Evolutionary conservation across 2,329 filamentous ascomycete genomes (phyloP).

Genomic region (Arthrinium puccinioides): DNA sequence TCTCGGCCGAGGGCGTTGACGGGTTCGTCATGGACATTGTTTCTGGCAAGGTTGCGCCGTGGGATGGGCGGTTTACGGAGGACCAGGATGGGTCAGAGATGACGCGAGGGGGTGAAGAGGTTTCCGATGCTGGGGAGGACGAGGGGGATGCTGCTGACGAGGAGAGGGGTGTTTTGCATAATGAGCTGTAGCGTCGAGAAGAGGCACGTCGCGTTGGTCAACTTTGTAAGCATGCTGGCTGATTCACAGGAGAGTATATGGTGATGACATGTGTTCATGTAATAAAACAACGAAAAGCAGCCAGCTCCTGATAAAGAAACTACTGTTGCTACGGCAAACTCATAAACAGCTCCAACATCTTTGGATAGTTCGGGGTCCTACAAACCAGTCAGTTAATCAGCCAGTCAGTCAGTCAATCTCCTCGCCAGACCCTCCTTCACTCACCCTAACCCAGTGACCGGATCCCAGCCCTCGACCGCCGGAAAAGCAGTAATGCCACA

Average conservation of each 20-base stretch:
- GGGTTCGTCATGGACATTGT: constrained; percentile 37
- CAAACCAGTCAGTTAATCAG: constrained; percentile 2
- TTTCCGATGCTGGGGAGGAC: too few species aligned
- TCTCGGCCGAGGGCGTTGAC: constrained; percentile 29
- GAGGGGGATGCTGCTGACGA: too few species aligned
- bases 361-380: constrained; percentile 25
- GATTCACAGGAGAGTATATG: too few species aligned
- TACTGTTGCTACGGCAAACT: constrained; percentile 19
- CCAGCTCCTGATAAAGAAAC: too few species aligned
- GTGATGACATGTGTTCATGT: too few species aligned
- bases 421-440: background rate
- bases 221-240: too few species aligned
- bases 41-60: constrained; percentile 31
- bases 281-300: too few species aligned
- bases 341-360: constrained; percentile 24
- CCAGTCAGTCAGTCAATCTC: too few species aligned
- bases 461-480: constrained; percentile 32
- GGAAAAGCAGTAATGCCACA: constrained; percentile 32
- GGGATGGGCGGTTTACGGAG: too few species aligned
- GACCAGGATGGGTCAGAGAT: too few species aligned
- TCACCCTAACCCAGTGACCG: constrained; percentile 28
- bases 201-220: too few species aligned
- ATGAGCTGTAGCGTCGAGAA: constrained; percentile 14
- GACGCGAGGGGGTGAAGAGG: too few species aligned
- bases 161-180: constrained; percentile 7